These are phyloP conservation scores for Canna indica DNA, from an alignment of 176 grass and related monocot genomes.

Conservation along the genomic window DNA sequence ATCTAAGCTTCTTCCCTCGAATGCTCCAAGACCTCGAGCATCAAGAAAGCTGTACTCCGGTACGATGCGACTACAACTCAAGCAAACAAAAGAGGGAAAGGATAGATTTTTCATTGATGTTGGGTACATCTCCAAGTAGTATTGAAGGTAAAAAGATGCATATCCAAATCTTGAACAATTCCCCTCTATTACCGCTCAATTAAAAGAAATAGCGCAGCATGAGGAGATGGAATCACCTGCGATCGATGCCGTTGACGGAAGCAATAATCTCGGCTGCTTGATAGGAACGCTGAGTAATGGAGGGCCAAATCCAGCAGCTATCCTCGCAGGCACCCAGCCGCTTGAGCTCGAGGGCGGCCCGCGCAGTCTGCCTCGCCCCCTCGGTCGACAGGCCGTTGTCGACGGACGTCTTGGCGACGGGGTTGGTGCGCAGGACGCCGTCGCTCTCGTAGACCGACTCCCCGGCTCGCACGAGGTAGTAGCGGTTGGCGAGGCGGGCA, in stretches of 20 bases:
- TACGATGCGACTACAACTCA: constrained; percentile 51
- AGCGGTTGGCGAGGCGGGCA: constrained; percentile 58
- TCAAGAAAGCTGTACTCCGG: constrained; percentile 97
- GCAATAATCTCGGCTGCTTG: constrained; percentile 92
- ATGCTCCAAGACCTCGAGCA: constrained; percentile 74
- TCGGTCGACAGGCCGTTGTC: constrained; percentile 69
- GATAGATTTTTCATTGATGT: background rate
- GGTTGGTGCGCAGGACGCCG: constrained; percentile 70
- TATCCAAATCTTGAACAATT: constrained; percentile 13
- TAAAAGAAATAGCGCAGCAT: background rate
- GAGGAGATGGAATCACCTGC: constrained; percentile 33
- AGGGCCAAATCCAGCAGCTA: constrained; percentile 92
- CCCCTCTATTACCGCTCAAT: too few species aligned
- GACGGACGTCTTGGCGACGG: constrained; percentile 84
- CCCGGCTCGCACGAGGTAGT: constrained; percentile 82
- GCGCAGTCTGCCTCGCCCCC: constrained; percentile 57
- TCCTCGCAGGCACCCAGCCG: constrained; percentile 76
- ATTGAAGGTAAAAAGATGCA: background rate
- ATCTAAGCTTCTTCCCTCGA: constrained; percentile 61
- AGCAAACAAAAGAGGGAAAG: background rate
- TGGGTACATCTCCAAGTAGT: background rate
- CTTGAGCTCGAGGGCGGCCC: constrained; percentile 67
- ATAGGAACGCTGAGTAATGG: constrained; percentile 89
- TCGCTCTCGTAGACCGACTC: constrained; percentile 71
- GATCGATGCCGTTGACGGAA: constrained; percentile 49